phyloP scores from a whole-genome alignment of 768 basidiomycete species.

The Lactarius trivialis region DNA sequence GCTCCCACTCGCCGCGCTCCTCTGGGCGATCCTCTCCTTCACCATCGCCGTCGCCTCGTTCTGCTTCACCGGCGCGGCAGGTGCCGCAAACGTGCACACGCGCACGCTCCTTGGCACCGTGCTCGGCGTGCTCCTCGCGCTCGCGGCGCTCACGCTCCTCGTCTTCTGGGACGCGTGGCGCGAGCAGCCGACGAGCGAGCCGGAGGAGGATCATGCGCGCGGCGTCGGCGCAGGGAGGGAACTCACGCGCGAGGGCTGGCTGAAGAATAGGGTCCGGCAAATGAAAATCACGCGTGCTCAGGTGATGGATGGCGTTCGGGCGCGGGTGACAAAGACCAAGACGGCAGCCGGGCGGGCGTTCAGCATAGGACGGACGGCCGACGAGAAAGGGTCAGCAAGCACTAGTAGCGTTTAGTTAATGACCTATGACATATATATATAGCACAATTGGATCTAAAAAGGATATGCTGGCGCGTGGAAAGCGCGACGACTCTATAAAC shows the following conservation, averaged over 20 bases:
- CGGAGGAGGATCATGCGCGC: slow-evolving; percentile 8
- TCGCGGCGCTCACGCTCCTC: slow-evolving; percentile 1
- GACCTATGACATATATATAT: background rate
- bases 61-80: background rate
- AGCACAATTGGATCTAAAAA: background rate
- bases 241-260: background rate
- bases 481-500: background rate
- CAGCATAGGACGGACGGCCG: background rate
- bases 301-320: background rate
- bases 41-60: background rate
- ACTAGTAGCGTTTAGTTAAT: too few species aligned
- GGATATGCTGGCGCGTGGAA: background rate
- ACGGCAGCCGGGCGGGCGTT: background rate
- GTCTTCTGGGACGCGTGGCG: slow-evolving; percentile 17
- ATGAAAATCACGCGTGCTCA: background rate
- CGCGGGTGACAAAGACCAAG: background rate
- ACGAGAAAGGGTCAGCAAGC: background rate
- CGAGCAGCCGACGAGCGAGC: slow-evolving; percentile 9
- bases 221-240: background rate
- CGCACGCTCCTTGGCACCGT: background rate
- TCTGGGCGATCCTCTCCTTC: slow-evolving; percentile 12
- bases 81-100: background rate
- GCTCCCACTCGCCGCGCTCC: slow-evolving; percentile 9
- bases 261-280: background rate
- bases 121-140: background rate